Base-by-base conservation (phyloP, 2,329 filamentous ascomycete genomes). In the Penicillium aurantiogriseum region DNA sequence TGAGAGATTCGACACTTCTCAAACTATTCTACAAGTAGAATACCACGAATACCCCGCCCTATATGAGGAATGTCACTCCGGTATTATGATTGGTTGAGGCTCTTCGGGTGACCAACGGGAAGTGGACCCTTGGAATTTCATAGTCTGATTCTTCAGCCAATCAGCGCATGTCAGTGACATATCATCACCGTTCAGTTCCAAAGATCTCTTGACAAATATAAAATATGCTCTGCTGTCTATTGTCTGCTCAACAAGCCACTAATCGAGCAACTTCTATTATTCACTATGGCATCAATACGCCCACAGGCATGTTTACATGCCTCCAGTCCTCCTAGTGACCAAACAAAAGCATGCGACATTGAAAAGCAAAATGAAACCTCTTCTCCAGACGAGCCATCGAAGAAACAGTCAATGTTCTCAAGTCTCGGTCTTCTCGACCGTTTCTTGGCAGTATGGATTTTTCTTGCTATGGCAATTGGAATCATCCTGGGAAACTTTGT, bases 401-500 rank as follows among this genome's bases (percentile, higher is more conserved):
- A 56, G 25, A 62, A 67, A 29, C n/a, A 43, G 21, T 74, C 72
- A 1, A 58, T 67, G 2, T 75, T 74, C 56, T 83, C 82, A 43
- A 75, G 80, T 1, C 80, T 88, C 0, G 82, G 83, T 5, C 78
- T 81, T 62, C 78, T 89, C 0, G 86, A 89, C 66, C 81, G 85
- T 2, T 85, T 85, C 63, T 81, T 90, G 0, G 86, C 84, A 2
- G 38, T 88, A 27, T 89, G 90, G 90, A 92, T 93, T 58, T 79
- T 93, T 27, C 81, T 93, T 0, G 88, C 89, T 45, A 94, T 94
- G 86, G 80, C 83, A 1, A 74, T 91, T 8, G 90, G 90, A 4
- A 87, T 94, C 43, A 76, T 92, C 1, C 75, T 93, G 0, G 89
- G 88, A 6, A 92, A 92, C 72, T 90, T 92, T 59, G 88, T 90